Evolutionary conservation across 768 basidiomycete genomes (phyloP).

Genomic region (Auriscalpium orientale): DNA sequence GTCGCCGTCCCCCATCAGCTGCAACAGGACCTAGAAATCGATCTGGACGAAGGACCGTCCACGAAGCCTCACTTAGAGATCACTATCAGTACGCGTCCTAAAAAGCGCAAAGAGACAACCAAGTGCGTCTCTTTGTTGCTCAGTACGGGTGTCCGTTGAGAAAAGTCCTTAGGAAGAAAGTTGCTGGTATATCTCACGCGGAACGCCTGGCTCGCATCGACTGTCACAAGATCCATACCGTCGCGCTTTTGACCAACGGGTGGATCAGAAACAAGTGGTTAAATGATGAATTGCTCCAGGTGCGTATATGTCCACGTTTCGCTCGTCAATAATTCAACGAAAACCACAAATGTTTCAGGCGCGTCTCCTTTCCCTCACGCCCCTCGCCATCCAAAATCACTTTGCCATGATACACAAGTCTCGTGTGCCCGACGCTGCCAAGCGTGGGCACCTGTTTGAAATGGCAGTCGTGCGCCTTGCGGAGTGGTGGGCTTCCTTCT

Average conservation of each 20-base stretch:
- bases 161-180: conserved; percentile 30
- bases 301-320: conserved; percentile 27
- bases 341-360: conserved; percentile 43
- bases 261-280: conserved; percentile 74
- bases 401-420: conserved; percentile 80
- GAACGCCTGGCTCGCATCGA: conserved; percentile 72
- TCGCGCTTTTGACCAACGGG: conserved; percentile 72
- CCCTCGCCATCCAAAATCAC: conserved; percentile 69
- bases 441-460: conserved; percentile 86
- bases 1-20: conserved; percentile 7
- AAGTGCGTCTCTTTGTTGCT: conserved; percentile 36
- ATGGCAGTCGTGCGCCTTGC: conserved; percentile 63
- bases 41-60: conserved; percentile 17
- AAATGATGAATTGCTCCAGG: conserved; percentile 78
- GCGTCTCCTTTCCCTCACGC: conserved; percentile 80
- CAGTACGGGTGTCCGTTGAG: background rate
- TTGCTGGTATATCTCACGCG: conserved; percentile 38
- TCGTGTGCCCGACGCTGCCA: conserved; percentile 67
- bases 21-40: background rate
- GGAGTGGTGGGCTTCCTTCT: conserved; percentile 83
- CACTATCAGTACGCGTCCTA: conserved; percentile 46
- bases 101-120: conserved; percentile 27
- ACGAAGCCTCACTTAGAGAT: conserved; percentile 56
- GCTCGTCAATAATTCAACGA: background rate
- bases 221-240: conserved; percentile 85